Base-by-base conservation (phyloP, 805 yeast genomes). In the Suhomyces prunicola region DNA sequence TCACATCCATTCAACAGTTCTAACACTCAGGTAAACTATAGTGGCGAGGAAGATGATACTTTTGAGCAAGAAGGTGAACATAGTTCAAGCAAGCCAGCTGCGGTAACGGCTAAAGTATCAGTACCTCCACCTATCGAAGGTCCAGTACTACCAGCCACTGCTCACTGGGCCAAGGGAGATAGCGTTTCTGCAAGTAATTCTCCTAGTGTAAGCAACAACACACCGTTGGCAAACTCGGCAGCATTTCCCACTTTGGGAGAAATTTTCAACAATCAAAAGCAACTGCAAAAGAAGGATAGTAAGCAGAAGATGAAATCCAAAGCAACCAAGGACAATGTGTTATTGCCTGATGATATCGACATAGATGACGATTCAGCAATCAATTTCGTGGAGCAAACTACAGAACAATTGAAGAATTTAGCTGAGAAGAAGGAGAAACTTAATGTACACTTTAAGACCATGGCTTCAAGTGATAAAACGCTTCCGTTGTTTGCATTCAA, bases 71-170 rank as follows among this genome's bases (percentile, higher is more conserved):
- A 42, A 15, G 26, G 6, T 19, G 49, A 50, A 8, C 35, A 45
- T 6, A 33, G 29, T 5, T 24, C 17, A 13, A 31, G 26, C 10
- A 47, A 52, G 19, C 36, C 44, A 13, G 15, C 23, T 17, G 24
- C 53, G 2, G 44, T 45, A 55, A 54, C 36, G 55, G 59, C 31
- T 13, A 40, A 24, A 17, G 27, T 46, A 6, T 10, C 40, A n/a
- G 42, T 24, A 5, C 29, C 31, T 17, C 42, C 42, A 17, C 24
- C 42, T 5, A 57, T 52, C n/a, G 68, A 65, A 35, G 71, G 68
- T 5, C 78, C 82, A 3, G 80, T 85, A 3, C 76, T 88, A 49
- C 94, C 94, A 7, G 79, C 87, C 1, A 80, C 90, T 17, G 89
- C 87, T 1, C 83, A 87, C 4, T 86, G 92, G 92, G 75, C 76